Evolutionary conservation across 2,329 filamentous ascomycete species (phyloP), one percentile per base, ranked within the genome.

Genomic region (Aspergillus brasiliensis): DNA sequence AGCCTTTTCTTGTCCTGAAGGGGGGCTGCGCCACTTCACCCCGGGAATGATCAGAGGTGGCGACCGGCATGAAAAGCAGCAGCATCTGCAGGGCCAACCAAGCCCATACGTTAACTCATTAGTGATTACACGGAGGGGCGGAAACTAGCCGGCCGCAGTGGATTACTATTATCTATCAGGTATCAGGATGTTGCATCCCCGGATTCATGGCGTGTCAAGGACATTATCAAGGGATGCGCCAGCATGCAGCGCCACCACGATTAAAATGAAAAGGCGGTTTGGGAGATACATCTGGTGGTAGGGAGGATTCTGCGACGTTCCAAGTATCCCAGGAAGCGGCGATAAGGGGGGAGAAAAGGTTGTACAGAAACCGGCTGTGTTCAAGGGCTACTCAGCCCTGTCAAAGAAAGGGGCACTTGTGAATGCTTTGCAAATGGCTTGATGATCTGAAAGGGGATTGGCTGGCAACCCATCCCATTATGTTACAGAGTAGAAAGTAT

Each of bases 21-120:
- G 31, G 51, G 27, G 47, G 54, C 65, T 63, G 65, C 64, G 65
- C 65, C 65, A 67, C 65, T 57, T 46, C 53, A 37, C 44, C 17
- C 34, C 21, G 42, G 23, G 38, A 59, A 52, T 46, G 51, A 61
- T 58, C 56, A 57, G 53, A 64, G 55, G 62, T 67, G 65, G 65
- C 65, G 54, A 67, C 64, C 51, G 62, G 63, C 61, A 63, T 63
- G 31, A 60, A 54, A 42, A 64, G 51, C 51, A 58, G 15, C 40
- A 57, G 56, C 44, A 59, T 61, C 60, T 64, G 62, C 60, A 62
- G 53, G 54, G 58, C 59, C 52, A 62, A 51, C 57, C 58, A 57
- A 49, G 51, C 59, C 28, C n/a, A n/a, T n/a, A n/a, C n/a, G n/a
- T n/a, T n/a, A n/a, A n/a, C n/a, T n/a, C n/a, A n/a, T n/a, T n/a